phyloP scores from a whole-genome alignment of 2,329 filamentous ascomycete species.

The Calonectria hongkongensis region DNA sequence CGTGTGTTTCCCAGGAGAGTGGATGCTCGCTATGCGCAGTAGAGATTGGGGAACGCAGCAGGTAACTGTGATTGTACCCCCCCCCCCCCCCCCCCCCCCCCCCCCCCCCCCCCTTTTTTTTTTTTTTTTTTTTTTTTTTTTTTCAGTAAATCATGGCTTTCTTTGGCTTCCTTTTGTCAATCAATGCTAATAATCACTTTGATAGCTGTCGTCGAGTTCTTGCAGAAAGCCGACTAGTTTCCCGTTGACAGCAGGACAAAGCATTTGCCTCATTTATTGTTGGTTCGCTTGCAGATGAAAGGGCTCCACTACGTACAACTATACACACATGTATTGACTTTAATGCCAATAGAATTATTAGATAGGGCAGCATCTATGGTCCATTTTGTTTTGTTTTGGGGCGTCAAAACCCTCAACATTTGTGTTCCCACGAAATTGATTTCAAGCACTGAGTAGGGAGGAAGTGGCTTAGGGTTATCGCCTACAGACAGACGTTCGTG shows the following conservation, averaged over 20 bases:
- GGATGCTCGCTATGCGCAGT: conserved; percentile 8
- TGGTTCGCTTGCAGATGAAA: background rate
- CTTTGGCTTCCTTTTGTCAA: too few relatives aligned
- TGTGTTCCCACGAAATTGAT: conserved; percentile 6
- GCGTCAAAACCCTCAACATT: background rate
- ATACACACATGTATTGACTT: background rate
- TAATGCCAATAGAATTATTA: conserved; percentile 35
- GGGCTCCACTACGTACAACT: background rate
- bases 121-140: too few relatives aligned
- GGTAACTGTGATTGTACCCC: background rate
- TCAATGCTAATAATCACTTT: background rate
- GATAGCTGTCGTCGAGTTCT: conserved; percentile 78
- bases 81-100: too few relatives aligned
- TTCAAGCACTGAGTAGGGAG: background rate
- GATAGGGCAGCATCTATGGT: background rate
- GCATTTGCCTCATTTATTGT: background rate
- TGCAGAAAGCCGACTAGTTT: conserved; percentile 69
- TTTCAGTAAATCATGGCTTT: background rate
- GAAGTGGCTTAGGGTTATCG: background rate
- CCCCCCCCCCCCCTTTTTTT: too few relatives aligned
- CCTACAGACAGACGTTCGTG: background rate
- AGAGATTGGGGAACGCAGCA: conserved; percentile 14
- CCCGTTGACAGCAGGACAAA: background rate
- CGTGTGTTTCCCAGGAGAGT: conserved; percentile 32
- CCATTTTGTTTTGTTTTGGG: background rate